phyloP scores from a whole-genome alignment of 495 filamentous ascomycete genomes.

The Hypoxylon fuscum region DNA sequence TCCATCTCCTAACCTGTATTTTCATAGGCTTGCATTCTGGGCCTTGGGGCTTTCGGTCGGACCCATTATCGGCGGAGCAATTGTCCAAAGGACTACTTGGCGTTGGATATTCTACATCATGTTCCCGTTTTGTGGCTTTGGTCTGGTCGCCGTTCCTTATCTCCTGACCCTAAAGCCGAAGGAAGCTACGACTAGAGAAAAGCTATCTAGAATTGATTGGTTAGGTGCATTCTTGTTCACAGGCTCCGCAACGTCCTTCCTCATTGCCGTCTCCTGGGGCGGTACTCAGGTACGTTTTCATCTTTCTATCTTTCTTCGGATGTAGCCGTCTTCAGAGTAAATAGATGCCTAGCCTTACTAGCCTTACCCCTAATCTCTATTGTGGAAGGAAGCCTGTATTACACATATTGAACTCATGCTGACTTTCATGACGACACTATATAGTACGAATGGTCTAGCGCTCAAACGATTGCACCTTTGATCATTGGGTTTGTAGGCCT shows the following conservation, averaged over 20 bases:
- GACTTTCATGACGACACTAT: neutral
- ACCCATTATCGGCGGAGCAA: conserved; percentile 78
- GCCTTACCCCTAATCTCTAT: no score
- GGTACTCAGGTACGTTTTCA: conserved; percentile 44
- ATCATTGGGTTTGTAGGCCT: conserved; percentile 50
- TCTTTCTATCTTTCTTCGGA: neutral
- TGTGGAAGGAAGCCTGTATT: no score
- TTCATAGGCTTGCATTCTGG: conserved; percentile 61
- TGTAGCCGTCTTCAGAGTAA: no score
- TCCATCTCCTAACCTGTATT: neutral
- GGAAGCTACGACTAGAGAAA: conserved; percentile 41
- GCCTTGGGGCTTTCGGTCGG: conserved; percentile 79
- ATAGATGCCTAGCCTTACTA: no score
- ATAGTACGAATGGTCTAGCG: conserved; percentile 58
- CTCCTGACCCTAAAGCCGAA: conserved; percentile 47
- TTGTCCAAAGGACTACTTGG: conserved; percentile 63
- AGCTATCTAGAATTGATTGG: conserved; percentile 50
- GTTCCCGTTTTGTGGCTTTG: conserved; percentile 50
- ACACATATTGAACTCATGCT: no score
- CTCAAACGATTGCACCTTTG: conserved; percentile 57
- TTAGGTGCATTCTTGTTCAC: conserved; percentile 57
- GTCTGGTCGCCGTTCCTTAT: conserved; percentile 47
- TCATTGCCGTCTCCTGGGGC: conserved; percentile 66
- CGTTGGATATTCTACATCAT: conserved; percentile 55
- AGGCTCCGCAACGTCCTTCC: conserved; percentile 55